Evolutionary conservation across 768 basidiomycete genomes (phyloP).

Genomic region (Mycena amicta): DNA sequence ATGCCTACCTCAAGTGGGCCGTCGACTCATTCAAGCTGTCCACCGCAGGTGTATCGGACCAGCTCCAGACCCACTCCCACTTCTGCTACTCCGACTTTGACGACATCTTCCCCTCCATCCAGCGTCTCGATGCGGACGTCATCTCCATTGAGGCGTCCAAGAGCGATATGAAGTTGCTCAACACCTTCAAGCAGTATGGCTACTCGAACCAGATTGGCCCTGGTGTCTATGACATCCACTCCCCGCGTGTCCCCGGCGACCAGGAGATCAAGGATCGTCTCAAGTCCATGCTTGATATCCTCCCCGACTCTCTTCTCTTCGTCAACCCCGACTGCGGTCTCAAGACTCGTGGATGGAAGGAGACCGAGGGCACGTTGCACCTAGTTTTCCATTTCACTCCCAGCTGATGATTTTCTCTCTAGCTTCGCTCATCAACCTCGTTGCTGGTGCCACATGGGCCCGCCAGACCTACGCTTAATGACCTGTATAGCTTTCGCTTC

Average conservation of each 20-base stretch:
- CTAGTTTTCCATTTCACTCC: not conserved
- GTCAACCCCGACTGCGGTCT: slow-evolving; percentile 98
- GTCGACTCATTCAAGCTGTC: slow-evolving; percentile 98
- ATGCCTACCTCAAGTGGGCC: slow-evolving; percentile 95
- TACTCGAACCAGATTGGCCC: slow-evolving; percentile 98
- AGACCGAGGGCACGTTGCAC: slow-evolving; percentile 71
- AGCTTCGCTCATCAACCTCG: slow-evolving; percentile 84
- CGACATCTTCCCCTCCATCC: slow-evolving; percentile 97
- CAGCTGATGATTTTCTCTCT: slow-evolving; percentile 12
- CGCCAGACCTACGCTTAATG: slow-evolving; percentile 77
- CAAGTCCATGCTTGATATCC: slow-evolving; percentile 77
- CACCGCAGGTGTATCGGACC: slow-evolving; percentile 92
- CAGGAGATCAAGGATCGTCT: slow-evolving; percentile 95
- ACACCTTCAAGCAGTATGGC: slow-evolving; percentile 91
- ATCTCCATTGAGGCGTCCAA: slow-evolving; percentile 99
- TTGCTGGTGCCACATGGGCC: slow-evolving; percentile 92
- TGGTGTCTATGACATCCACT: slow-evolving; percentile 99
- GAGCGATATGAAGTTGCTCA: slow-evolving; percentile 96
- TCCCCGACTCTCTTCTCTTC: slow-evolving; percentile 80
- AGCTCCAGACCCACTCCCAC: slow-evolving; percentile 97
- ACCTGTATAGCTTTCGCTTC: slow-evolving; percentile 69
- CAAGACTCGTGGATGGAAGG: slow-evolving; percentile 98
- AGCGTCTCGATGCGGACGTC: slow-evolving; percentile 96
- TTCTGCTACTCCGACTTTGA: slow-evolving; percentile 99
- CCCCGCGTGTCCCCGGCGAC: slow-evolving; percentile 92